Evolutionary conservation across 2,329 filamentous ascomycete genomes (phyloP).

Genomic region (Penicillium brasilianum): DNA sequence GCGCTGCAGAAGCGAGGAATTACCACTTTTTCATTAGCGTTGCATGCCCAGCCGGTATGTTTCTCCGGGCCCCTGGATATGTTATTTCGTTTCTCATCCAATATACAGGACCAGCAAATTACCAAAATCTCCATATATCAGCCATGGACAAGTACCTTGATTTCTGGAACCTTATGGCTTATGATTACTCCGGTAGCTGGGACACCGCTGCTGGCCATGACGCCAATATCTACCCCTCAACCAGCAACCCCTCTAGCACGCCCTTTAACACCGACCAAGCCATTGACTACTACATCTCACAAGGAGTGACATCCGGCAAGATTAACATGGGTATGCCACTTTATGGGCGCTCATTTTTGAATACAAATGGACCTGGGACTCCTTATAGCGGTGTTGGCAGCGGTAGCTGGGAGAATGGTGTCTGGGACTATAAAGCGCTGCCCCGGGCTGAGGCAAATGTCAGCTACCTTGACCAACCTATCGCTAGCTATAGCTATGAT

Average conservation of each 20-base stretch:
- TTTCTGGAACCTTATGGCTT: neutral
- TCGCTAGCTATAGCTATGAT: neutral
- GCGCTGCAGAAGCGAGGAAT: neutral
- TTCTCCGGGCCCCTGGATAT: neutral
- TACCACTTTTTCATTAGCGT: constrained; percentile 2
- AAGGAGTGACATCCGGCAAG: neutral
- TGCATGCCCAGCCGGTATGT: neutral
- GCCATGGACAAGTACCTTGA: neutral
- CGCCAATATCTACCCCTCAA: neutral
- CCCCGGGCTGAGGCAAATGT: neutral
- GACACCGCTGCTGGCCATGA: neutral
- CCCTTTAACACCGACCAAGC: neutral
- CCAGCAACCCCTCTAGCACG: neutral
- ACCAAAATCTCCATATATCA: neutral
- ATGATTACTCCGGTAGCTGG: neutral
- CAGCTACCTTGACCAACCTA: neutral
- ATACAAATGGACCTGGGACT: neutral
- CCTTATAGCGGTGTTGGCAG: neutral
- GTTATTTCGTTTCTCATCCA: neutral
- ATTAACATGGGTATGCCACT: neutral
- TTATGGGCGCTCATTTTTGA: neutral
- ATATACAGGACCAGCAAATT: neutral
- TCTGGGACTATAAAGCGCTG: neutral
- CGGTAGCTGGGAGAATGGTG: neutral
- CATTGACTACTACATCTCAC: neutral